These are phyloP conservation scores for Sordariomycetes sp. DNA, from an alignment of 2,329 filamentous ascomycete species.

Conservation along the genomic window DNA sequence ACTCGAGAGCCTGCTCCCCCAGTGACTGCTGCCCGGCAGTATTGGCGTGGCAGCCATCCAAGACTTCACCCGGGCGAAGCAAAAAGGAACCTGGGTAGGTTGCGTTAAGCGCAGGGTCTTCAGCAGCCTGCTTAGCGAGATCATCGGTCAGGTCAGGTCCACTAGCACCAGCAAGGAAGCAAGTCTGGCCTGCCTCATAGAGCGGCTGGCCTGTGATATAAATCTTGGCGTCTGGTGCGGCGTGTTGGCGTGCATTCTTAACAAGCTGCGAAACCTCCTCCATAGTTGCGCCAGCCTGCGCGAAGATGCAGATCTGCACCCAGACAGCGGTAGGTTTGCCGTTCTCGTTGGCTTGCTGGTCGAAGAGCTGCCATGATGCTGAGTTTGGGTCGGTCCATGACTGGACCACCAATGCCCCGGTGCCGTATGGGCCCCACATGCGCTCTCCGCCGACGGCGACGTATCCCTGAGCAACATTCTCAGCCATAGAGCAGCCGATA, in stretches of 20 bases:
- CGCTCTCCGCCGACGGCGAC: constrained; percentile 1
- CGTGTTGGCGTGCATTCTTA: constrained; percentile 16
- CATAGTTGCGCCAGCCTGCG: constrained; percentile 15
- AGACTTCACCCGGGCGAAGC: constrained; percentile 13
- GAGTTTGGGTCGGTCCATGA: constrained; percentile 2
- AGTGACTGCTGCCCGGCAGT: constrained; percentile 14
- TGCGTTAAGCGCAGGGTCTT: constrained; percentile 11
- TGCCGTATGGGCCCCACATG: constrained; percentile 4
- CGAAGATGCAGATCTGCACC: constrained; percentile 19
- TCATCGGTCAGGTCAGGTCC: constrained; percentile 13
- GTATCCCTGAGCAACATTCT: constrained; percentile 2
- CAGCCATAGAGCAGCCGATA: constrained; percentile 5
- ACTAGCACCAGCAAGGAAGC: constrained; percentile 12
- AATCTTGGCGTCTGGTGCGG: constrained; percentile 13
- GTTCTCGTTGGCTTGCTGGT: not conserved
- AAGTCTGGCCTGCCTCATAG: constrained; percentile 13
- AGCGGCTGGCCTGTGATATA: constrained; percentile 19
- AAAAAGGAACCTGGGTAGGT: constrained; percentile 15
- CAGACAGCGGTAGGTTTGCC: not conserved
- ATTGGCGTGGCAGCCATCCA: constrained; percentile 17
- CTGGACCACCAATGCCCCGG: not conserved
- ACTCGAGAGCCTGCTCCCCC: constrained; percentile 12
- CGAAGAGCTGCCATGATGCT: constrained; percentile 1
- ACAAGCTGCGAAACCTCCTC: constrained; percentile 17
- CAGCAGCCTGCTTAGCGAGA: constrained; percentile 14